Base-by-base conservation (phyloP, 805 yeast species). In the Saccharomycopsis fibuligera region DNA sequence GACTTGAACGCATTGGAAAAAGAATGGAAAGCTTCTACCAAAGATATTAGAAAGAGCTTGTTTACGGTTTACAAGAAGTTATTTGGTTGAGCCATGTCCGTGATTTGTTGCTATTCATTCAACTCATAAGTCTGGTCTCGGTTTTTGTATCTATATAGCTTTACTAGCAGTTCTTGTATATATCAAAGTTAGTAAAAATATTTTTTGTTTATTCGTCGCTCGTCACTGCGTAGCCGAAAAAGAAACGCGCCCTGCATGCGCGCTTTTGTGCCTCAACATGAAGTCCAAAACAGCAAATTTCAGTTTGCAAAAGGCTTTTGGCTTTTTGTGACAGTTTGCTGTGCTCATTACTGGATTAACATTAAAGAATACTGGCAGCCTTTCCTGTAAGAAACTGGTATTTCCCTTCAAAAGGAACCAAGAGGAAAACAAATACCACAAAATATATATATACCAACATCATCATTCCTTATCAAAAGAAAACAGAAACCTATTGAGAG, bases 11-110 rank as follows among this genome's bases (percentile, higher is more conserved):
- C 36, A 5, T 45, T 45, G 23, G 41, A 39, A 19, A 45, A 45
- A 23, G 49, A 45, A 27, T 45, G 43, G 49, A 27, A 38, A 6
- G 25, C 49, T 17, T 38, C 49, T 8, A 29, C 19, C 22, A 45
- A 45, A 23, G 49, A 45, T 23, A 45, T 45, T n/a, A 37, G 35
- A 29, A 45, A 45, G 22, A 45, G 49, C 21, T 45, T 45, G 44
- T 45, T 45, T 35, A 45, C 44, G 3, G 44, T 45, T 29, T 39
- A 45, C 38, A 37, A 39, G 19, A 38, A 27, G 5, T 38, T 45
- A 23, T 45, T 45, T 29, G 24, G 22, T 16, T 33, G 14, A 12
- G 37, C 5, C 8, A 29, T 9, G 12, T 8, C 12, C 12, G 8
- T 29, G 12, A 12, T 29, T 29, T 33, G 9, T n/a, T 33, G 19